phyloP scores from a whole-genome alignment of 2,329 filamentous ascomycete species.

The Stylonectria norvegica region DNA sequence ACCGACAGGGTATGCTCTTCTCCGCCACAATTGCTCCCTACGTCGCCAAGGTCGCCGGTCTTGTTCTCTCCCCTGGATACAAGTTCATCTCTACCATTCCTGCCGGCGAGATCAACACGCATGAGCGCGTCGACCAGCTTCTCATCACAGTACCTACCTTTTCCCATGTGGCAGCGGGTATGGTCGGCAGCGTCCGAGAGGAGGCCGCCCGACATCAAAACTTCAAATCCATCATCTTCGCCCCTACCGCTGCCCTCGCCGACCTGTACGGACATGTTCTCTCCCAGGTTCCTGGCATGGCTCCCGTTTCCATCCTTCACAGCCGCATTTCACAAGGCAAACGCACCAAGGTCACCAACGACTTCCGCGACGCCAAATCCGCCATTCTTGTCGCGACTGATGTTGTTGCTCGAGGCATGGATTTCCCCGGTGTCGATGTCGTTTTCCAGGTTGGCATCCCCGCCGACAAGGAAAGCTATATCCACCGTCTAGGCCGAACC shows the following conservation, averaged over 20 bases:
- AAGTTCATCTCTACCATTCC: constrained; percentile 78
- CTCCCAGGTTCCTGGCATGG: constrained; percentile 36
- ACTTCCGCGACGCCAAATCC: constrained; percentile 50
- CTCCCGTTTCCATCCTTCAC: constrained; percentile 46
- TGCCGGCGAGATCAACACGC: constrained; percentile 71
- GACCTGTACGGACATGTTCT: constrained; percentile 50
- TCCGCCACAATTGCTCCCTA: constrained; percentile 79
- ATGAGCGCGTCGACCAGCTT: constrained; percentile 72
- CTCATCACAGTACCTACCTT: constrained; percentile 66
- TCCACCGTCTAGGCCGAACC: constrained; percentile 65
- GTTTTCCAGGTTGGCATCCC: constrained; percentile 63
- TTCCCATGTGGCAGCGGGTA: constrained; percentile 59
- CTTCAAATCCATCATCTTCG: constrained; percentile 86
- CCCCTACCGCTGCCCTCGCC: constrained; percentile 56
- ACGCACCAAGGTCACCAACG: constrained; percentile 58
- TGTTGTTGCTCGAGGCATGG: constrained; percentile 69
- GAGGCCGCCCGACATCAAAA: constrained; percentile 42
- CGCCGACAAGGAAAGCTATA: constrained; percentile 59
- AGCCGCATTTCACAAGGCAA: constrained; percentile 49
- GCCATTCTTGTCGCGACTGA: constrained; percentile 65
- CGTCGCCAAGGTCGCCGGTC: constrained; percentile 69
- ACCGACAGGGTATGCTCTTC: constrained; percentile 75
- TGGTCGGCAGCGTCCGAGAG: constrained; percentile 54
- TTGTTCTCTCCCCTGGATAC: constrained; percentile 67
- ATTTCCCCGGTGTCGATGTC: constrained; percentile 66